These are phyloP conservation scores for Malassezia furfur DNA, from an alignment of 1,284 basidiomycete species.

Conservation along the genomic window DNA sequence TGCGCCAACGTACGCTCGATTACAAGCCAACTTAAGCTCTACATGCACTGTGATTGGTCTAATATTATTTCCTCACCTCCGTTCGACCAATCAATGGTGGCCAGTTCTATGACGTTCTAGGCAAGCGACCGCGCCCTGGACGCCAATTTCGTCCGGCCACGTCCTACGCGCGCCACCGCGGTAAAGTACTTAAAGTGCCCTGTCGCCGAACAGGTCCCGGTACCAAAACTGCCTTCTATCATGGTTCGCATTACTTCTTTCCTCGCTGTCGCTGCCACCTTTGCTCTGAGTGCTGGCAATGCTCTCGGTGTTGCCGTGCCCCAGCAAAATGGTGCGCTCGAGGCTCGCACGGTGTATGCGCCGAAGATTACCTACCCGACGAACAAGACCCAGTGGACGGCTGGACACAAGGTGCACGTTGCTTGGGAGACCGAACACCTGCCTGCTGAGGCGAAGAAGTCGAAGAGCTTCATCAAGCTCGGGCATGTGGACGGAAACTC, in stretches of 20 bases:
- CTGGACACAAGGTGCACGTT: slow-evolving; percentile 17
- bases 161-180: too few species aligned
- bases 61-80: too few species aligned
- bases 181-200: not conserved
- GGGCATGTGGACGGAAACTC: slow-evolving; percentile 17
- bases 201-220: not conserved
- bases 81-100: too few species aligned
- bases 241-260: slow-evolving; percentile 9
- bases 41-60: too few species aligned
- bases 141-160: too few species aligned
- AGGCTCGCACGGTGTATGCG: slow-evolving; percentile 22
- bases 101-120: not conserved
- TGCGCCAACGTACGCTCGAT: too few species aligned
- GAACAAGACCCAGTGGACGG: slow-evolving; percentile 15
- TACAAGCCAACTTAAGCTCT: too few species aligned
- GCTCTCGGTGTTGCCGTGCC: not conserved
- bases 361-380: slow-evolving; percentile 23
- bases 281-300: not conserved
- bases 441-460: slow-evolving; percentile 7
- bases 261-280: slow-evolving; percentile 2
- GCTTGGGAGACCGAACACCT: slow-evolving; percentile 18
- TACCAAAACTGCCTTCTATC: not conserved
- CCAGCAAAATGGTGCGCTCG: not conserved
- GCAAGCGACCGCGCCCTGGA: not conserved
- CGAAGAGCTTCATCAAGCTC: slow-evolving; percentile 17